Evolutionary conservation across 768 basidiomycete species (phyloP), one percentile per base, ranked within the genome.

Genomic region (Russula sp.): DNA sequence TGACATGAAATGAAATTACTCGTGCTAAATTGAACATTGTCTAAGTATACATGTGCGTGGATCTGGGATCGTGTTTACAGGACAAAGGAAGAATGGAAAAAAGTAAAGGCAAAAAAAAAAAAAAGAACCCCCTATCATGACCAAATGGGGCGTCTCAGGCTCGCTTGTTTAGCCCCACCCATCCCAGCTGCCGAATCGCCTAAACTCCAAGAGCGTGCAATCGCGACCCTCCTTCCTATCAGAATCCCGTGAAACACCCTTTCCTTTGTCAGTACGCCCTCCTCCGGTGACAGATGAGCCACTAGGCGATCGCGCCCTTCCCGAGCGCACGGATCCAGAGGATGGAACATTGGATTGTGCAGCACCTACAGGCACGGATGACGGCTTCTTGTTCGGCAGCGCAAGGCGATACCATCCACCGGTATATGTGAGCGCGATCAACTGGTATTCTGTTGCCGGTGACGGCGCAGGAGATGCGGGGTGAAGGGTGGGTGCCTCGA

Each of bases 391-490:
- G 18, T 68, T 71, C 18, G 83, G 90, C 16, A 94, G 74, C 18
- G 87, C 81, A 11, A 95, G 78, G 8, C 92, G 83, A 75, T 93
- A 96, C 94, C 94, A 96, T 1, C 91, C 89, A n/a, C 94, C 93
- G 0, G 85, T 83, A 69, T 86, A 94, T 0, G 94, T 96, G 65
- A 96, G 73, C 5, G 90, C 91, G 62, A 96, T 76, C 20, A 97
- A 81, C 69, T 94, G 91, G 69, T 87, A 82, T 67, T 93, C 86
- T 66, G 62, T 59, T 54, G 70, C 55, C 20, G 59, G 50, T 45
- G 56, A 42, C 35, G 60, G 1, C 63, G 60, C n/a, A 66, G 63
- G 16, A 66, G 67, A 48, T 3, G 80, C 59, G 18, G 74, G 74
- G 13, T 79, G 77, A 7, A 76, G 66, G 3, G 80, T 60, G n/a